These are phyloP conservation scores for Aureobasidium sp. DNA, from an alignment of 2,329 filamentous ascomycete species.

Conservation along the genomic window DNA sequence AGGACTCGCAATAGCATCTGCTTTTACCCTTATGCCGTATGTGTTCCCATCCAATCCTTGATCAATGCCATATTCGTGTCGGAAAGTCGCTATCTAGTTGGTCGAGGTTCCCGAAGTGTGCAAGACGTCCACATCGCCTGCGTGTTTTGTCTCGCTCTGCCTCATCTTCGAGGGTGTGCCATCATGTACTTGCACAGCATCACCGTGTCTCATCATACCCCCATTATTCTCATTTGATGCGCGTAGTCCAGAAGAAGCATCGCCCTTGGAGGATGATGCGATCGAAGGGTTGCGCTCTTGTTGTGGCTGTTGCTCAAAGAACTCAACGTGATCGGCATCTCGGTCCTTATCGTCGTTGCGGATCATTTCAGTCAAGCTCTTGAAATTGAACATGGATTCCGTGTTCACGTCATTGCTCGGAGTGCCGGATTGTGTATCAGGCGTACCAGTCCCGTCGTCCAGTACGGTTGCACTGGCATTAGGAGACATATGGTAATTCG, in stretches of 20 bases:
- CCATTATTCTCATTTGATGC: neutral
- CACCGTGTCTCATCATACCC: neutral
- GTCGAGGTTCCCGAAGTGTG: neutral
- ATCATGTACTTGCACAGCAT: neutral
- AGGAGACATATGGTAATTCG: neutral
- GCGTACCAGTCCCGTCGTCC: neutral
- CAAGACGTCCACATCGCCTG: constrained; percentile 1
- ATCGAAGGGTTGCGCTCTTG: neutral
- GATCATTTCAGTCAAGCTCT: constrained; percentile 77
- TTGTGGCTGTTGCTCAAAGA: constrained; percentile 15
- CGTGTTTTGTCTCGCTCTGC: constrained; percentile 1
- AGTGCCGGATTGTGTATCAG: constrained; percentile 21
- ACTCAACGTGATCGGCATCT: constrained; percentile 33
- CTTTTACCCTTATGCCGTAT: neutral
- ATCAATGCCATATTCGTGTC: neutral
- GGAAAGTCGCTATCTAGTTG: neutral
- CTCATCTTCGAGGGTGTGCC: neutral
- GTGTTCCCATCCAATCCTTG: neutral
- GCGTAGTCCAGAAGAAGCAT: neutral
- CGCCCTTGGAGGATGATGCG: neutral
- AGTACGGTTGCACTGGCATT: neutral
- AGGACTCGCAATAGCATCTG: neutral
- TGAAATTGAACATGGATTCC: constrained; percentile 88
- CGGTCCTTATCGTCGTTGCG: constrained; percentile 50
- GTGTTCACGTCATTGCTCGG: constrained; percentile 43